phyloP scores from a whole-genome alignment of 2,329 filamentous ascomycete species.

The Pseudocercospora fuligena region DNA sequence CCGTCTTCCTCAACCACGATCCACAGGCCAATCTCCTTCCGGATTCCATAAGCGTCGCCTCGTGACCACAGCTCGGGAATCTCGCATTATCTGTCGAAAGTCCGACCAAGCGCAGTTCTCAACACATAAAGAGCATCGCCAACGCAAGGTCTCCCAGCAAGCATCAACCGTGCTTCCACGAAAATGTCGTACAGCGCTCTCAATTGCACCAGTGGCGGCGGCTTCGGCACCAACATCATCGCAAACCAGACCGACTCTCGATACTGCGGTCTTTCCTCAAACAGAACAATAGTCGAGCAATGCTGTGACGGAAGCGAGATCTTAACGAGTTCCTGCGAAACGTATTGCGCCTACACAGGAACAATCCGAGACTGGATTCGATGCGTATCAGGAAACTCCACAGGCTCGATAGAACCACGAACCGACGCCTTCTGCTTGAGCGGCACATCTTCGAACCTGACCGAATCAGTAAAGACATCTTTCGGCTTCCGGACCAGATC shows the following conservation, averaged over 20 bases:
- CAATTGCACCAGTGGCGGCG: neutral
- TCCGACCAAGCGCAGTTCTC: neutral
- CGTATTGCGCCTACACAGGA: neutral
- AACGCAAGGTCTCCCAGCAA: neutral
- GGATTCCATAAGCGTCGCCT: neutral
- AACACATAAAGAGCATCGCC: neutral
- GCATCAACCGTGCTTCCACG: neutral
- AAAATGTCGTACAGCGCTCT: neutral
- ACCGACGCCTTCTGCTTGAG: neutral
- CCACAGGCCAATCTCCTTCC: neutral
- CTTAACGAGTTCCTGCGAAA: neutral
- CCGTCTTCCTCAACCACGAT: neutral
- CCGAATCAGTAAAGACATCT: neutral
- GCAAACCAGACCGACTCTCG: neutral
- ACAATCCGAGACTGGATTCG: neutral
- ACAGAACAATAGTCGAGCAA: neutral
- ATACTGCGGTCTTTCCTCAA: neutral
- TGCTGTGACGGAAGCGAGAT: neutral
- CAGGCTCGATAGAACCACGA: neutral
- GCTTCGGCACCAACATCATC: neutral
- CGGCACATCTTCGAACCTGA: neutral
- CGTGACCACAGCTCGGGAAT: neutral
- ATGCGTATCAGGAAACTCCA: neutral
- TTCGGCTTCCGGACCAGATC: neutral
- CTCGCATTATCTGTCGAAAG: neutral